Conservation (phyloP, 2,329 filamentous ascomycete genomes). For the Stachybotrys chlorohalonatus region DNA sequence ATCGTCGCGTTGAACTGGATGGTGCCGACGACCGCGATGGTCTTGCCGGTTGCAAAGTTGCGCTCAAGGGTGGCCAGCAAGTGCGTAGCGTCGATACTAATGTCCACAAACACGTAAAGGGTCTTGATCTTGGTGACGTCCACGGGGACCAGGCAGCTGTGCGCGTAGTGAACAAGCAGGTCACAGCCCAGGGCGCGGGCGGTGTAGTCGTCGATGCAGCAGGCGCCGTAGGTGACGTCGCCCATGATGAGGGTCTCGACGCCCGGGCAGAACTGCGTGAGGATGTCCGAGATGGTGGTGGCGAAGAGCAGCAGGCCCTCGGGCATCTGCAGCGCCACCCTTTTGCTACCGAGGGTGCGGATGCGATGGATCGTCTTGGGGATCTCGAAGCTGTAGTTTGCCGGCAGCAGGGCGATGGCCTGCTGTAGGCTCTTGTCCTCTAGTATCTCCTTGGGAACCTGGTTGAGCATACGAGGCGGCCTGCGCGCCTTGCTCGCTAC, state of each 20-base stretch:
- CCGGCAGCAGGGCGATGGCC: slow-evolving; percentile 76
- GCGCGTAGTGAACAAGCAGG: slow-evolving; percentile 90
- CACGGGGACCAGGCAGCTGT: slow-evolving; percentile 92
- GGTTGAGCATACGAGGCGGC: slow-evolving; percentile 74
- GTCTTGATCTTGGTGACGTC: slow-evolving; percentile 96
- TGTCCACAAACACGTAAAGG: slow-evolving; percentile 96
- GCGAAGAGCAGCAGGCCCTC: slow-evolving; percentile 93
- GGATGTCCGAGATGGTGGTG: slow-evolving; percentile 93
- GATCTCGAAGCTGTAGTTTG: slow-evolving; percentile 98
- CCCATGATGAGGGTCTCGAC: slow-evolving; percentile 97
- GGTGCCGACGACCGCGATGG: slow-evolving; percentile 86
- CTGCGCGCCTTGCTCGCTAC: slow-evolving; percentile 63
- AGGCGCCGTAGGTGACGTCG: slow-evolving; percentile 96
- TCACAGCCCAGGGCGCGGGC: slow-evolving; percentile 91
- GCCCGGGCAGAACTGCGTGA: slow-evolving; percentile 87
- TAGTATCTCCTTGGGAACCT: slow-evolving; percentile 79
- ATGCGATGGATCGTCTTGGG: slow-evolving; percentile 97
- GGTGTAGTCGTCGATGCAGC: slow-evolving; percentile 98
- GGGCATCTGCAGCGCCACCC: slow-evolving; percentile 91
- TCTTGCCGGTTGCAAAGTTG: slow-evolving; percentile 80
- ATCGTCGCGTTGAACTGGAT: slow-evolving; percentile 99
- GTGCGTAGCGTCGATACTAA: slow-evolving; percentile 86
- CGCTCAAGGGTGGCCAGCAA: slow-evolving; percentile 78
- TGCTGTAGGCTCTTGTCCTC: slow-evolving; percentile 78
- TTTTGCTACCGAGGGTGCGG: slow-evolving; percentile 66